These are phyloP conservation scores for Asclepias syriaca DNA, from an alignment of 257 asterid species.

Conservation along the genomic window DNA sequence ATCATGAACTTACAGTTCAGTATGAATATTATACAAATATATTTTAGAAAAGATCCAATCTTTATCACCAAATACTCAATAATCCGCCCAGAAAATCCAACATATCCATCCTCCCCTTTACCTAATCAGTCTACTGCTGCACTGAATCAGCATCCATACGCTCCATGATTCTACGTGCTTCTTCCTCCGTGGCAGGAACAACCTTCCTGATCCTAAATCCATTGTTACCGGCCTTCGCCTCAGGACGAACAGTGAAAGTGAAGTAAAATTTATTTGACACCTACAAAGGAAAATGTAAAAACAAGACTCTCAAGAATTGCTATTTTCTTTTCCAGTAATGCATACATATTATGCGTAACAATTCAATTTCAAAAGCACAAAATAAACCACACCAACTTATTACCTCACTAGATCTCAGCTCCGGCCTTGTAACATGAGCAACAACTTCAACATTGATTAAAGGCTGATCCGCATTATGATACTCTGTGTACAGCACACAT, in stretches of 20 bases:
- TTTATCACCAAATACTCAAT: background rate
- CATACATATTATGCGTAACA: background rate
- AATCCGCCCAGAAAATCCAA: background rate
- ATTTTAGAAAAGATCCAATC: background rate
- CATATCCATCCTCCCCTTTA: background rate
- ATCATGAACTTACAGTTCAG: background rate
- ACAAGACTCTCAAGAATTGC: background rate
- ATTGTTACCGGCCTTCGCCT: slow-evolving; percentile 67
- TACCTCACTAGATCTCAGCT: slow-evolving; percentile 93
- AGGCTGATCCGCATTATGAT: slow-evolving; percentile 61
- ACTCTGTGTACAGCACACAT: slow-evolving; percentile 78
- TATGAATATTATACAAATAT: background rate
- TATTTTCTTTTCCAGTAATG: background rate
- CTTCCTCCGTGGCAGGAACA: slow-evolving; percentile 97
- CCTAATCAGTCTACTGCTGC: slow-evolving; percentile 5
- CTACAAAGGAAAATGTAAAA: slow-evolving; percentile 25
- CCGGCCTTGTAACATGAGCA: slow-evolving; percentile 97
- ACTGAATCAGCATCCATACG: slow-evolving; percentile 75
- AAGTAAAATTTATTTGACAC: slow-evolving; percentile 84
- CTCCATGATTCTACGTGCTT: slow-evolving; percentile 65
- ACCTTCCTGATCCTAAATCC: slow-evolving; percentile 75
- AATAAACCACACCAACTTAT: background rate
- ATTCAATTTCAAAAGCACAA: background rate
- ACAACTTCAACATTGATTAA: slow-evolving; percentile 77
- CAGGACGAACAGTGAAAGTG: slow-evolving; percentile 78